phyloP scores from a whole-genome alignment of 192 early-diverging fungal species.

The Coemansia sp. region DNA sequence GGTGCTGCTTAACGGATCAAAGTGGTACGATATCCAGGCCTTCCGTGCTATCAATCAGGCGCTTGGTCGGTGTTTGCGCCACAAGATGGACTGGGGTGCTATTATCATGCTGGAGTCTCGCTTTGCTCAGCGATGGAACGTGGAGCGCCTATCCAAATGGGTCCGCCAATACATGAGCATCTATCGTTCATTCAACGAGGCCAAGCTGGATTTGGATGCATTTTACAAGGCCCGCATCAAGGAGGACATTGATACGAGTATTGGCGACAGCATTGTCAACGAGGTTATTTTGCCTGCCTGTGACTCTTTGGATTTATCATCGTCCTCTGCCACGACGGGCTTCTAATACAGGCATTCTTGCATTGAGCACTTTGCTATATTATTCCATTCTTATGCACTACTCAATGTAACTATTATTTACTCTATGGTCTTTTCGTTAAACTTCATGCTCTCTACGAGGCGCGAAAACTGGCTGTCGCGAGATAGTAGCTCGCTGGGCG shows the following conservation, averaged over 20 bases:
- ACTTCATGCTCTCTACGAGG: constrained; percentile 11
- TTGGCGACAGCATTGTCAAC: neutral
- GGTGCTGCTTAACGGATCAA: constrained; percentile 38
- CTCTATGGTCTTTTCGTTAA: constrained; percentile 1
- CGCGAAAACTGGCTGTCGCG: constrained; percentile 10
- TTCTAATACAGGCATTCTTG: neutral
- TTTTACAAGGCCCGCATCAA: constrained; percentile 33
- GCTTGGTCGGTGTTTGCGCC: constrained; percentile 59
- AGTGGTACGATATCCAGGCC: constrained; percentile 61
- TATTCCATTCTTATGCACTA: neutral
- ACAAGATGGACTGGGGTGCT: constrained; percentile 59
- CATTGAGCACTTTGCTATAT: neutral
- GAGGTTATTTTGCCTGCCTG: neutral
- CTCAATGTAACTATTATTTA: neutral
- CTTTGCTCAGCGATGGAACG: constrained; percentile 29
- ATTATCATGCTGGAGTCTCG: constrained; percentile 61
- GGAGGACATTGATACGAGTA: constrained; percentile 4
- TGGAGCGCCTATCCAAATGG: constrained; percentile 53
- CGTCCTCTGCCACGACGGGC: neutral
- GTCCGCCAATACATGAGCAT: constrained; percentile 26
- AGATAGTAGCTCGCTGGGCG: constrained; percentile 58
- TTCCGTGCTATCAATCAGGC: constrained; percentile 63
- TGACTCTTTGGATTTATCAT: neutral
- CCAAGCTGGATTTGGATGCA: constrained; percentile 14
- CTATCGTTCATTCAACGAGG: constrained; percentile 16